These are phyloP conservation scores for Fusarium algeriense DNA, from an alignment of 2,329 filamentous ascomycete species.

Conservation along the genomic window DNA sequence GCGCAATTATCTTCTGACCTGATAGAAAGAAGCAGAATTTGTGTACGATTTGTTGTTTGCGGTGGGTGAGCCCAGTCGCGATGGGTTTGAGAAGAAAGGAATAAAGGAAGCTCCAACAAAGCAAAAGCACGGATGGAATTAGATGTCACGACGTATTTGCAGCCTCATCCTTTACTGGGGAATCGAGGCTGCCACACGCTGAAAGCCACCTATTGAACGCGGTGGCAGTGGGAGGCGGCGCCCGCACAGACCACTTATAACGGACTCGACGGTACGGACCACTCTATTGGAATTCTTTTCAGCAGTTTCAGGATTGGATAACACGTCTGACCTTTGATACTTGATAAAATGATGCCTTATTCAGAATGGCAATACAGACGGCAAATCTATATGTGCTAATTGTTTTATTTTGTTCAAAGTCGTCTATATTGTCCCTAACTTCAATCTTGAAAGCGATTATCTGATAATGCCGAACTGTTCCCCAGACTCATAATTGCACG, in stretches of 20 bases:
- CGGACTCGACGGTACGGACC: constrained; percentile 22
- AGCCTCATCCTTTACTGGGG: constrained; percentile 46
- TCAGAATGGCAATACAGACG: neutral
- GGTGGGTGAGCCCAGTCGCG: constrained; percentile 39
- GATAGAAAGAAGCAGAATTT: constrained; percentile 1
- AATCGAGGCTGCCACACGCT: constrained; percentile 45
- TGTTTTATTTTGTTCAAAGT: neutral
- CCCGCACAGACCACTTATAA: constrained; percentile 35
- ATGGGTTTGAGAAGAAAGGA: constrained; percentile 38
- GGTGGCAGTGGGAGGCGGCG: constrained; percentile 10
- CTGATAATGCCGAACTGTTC: neutral
- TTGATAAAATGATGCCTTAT: neutral
- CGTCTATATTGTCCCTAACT: neutral
- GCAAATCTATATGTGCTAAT: neutral
- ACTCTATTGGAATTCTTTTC: neutral
- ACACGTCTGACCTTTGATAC: neutral
- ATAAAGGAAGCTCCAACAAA: constrained; percentile 39
- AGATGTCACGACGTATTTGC: constrained; percentile 43
- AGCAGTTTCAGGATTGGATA: neutral
- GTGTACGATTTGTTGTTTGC: constrained; percentile 20
- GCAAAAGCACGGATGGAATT: constrained; percentile 17
- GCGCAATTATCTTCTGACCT: constrained; percentile 8
- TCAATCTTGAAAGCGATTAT: neutral
- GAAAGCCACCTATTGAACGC: neutral
- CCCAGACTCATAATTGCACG: constrained; percentile 11